phyloP scores from a whole-genome alignment of 768 basidiomycete genomes.

The Phlebiopsis flavidoalba region DNA sequence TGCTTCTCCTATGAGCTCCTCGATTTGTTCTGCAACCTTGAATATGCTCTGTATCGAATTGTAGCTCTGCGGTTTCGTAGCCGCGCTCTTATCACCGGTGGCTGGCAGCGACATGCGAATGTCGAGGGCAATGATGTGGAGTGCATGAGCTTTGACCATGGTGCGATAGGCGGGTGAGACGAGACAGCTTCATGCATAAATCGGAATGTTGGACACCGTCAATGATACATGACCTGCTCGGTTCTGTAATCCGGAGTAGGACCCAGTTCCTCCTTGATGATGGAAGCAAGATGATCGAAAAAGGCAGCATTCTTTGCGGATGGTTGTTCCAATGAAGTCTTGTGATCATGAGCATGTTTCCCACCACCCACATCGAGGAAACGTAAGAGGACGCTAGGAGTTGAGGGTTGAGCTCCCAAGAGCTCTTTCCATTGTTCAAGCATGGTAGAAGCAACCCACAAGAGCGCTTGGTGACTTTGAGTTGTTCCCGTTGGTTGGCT shows the following conservation, averaged over 20 bases:
- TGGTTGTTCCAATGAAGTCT: slow-evolving; percentile 41
- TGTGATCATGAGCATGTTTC: slow-evolving; percentile 78
- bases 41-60: slow-evolving; percentile 50
- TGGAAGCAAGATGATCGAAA: slow-evolving; percentile 63
- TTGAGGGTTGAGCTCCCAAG: slow-evolving; percentile 74
- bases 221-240: slow-evolving; percentile 37
- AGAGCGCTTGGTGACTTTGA: slow-evolving; percentile 51
- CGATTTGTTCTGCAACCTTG: slow-evolving; percentile 56
- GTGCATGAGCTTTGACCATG: slow-evolving; percentile 66
- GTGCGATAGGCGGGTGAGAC: slow-evolving; percentile 63
- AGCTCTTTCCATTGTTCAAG: slow-evolving; percentile 66
- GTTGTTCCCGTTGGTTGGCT: slow-evolving; percentile 19
- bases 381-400: slow-evolving; percentile 68
- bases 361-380: slow-evolving; percentile 72
- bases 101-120: slow-evolving; percentile 55
- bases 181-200: slow-evolving; percentile 58
- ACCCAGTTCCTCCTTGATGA: slow-evolving; percentile 66
- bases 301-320: slow-evolving; percentile 55
- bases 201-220: slow-evolving; percentile 50
- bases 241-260: slow-evolving; percentile 66
- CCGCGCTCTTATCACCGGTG: slow-evolving; percentile 13
- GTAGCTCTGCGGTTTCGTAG: slow-evolving; percentile 56
- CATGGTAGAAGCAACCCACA: slow-evolving; percentile 59
- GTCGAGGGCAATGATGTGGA: slow-evolving; percentile 72
- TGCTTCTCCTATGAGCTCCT: slow-evolving; percentile 65